Percentiles rank a stretch among this genome's conserved stretches.
Conservation (phyloP, 129 eudicot genomes). For the Silybum marianum region DNA sequence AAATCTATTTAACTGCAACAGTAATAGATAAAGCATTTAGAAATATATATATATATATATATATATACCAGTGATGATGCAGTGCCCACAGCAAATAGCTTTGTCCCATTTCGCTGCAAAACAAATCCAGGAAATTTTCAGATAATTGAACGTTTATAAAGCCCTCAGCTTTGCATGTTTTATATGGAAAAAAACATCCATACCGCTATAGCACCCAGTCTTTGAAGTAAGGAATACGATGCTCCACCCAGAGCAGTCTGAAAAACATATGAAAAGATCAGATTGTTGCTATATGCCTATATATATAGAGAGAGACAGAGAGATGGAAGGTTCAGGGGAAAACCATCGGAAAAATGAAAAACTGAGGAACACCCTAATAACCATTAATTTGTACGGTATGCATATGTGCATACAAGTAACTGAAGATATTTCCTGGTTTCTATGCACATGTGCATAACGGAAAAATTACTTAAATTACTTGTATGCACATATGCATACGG, state of each 20-base stretch:
- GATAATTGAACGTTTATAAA: neutral
- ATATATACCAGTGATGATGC: conserved; percentile 77
- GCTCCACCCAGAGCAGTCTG: conserved; percentile 80
- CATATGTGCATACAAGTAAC: too few species aligned
- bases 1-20: neutral
- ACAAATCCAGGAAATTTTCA: conserved; percentile 12
- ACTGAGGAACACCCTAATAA: too few species aligned
- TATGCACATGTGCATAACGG: too few species aligned
- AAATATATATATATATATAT: too few species aligned
- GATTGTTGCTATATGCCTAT: neutral
- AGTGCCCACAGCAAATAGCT: conserved; percentile 95
- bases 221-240: conserved; percentile 73
- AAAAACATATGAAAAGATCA: conserved; percentile 10
- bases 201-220: conserved; percentile 85
- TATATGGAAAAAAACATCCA: neutral
- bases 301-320: too few species aligned
- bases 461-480: too few species aligned
- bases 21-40: neutral
- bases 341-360: too few species aligned
- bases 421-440: too few species aligned
- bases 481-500: too few species aligned
- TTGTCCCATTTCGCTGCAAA: conserved; percentile 84
- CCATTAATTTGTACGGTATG: too few species aligned
- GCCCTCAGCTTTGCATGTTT: neutral
- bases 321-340: too few species aligned